Evolutionary conservation across 768 basidiomycete genomes (phyloP), one percentile per base, ranked within the genome.

Genomic region (Calvatia gigantea): DNA sequence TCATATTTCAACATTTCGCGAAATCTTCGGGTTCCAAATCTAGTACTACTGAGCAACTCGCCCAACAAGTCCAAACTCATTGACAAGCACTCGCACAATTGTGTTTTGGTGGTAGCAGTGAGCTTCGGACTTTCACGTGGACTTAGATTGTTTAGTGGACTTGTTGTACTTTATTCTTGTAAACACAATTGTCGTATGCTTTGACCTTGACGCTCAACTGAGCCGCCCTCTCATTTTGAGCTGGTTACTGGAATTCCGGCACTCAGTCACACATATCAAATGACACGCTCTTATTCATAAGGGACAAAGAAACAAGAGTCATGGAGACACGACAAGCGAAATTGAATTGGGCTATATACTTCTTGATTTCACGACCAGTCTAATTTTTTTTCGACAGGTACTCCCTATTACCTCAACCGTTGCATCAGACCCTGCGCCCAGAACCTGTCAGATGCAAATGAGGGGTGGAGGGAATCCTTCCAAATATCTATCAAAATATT

Each of bases 391-490:
- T n/a, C n/a, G n/a, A n/a, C n/a, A n/a, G n/a, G n/a, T n/a, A n/a
- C n/a, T n/a, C 7, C 9, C 28, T n/a, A 23, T 46, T 25, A 46
- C 23, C 37, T 12, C 12, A 57, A 9, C 41, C 51, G 47, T 8
- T 37, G 21, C 14, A 43, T 35, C 14, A 57, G 5, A 14, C 41
- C 48, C 29, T 57, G 39, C 2, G 64, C 64, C 64, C 64, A 65
- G 19, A 63, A 51, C 2, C 43, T 54, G 54, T 65, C 64, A 19
- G 61, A 54, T 17, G 56, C 61, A 46, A 54, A 60, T 2, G 62
- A 58, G 4, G 64, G 64, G 38, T 65, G 64, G 15, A 65, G 56
- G 3, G 43, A 46, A 35, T 65, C 61, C 49, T 62, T 62, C 64
- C 64, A 65, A 11, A 65, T 57, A 51, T 65, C 64, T 65, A 19